These are phyloP conservation scores for Cotoneaster glaucophyllus DNA, from an alignment of 306 rosid genomes.

Conservation along the genomic window DNA sequence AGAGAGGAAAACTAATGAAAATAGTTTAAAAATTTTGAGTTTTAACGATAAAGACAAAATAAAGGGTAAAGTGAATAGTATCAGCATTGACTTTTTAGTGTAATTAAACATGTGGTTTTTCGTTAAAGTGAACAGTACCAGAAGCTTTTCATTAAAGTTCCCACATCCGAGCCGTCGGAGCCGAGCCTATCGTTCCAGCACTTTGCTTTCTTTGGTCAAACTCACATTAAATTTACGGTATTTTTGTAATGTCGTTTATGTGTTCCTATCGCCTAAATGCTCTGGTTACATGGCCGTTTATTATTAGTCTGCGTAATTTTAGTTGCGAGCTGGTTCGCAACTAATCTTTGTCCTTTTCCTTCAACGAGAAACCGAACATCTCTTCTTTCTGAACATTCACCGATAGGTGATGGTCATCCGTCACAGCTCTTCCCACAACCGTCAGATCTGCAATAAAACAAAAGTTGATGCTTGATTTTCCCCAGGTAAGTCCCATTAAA, in stretches of 20 bases:
- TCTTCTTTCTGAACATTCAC: not conserved
- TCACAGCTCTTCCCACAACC: not conserved
- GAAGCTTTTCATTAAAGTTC: no score
- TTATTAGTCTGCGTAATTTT: slow-evolving; percentile 4
- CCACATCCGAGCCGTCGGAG: not conserved
- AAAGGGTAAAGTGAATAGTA: no score
- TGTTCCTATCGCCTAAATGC: not conserved
- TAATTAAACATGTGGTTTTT: no score
- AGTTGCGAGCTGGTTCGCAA: slow-evolving; percentile 36
- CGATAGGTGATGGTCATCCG: not conserved
- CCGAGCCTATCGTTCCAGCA: not conserved
- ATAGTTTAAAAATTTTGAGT: no score
- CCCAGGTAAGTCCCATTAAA: not conserved
- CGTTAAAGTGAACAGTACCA: no score
- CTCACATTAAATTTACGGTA: no score
- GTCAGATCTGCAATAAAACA: not conserved
- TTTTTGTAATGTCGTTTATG: not conserved
- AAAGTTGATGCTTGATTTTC: not conserved
- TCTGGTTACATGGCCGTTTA: slow-evolving; percentile 11
- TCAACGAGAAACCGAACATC: not conserved
- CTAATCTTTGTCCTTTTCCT: slow-evolving; percentile 19
- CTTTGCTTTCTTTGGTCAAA: not conserved
- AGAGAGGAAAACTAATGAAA: no score
- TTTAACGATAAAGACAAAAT: no score
- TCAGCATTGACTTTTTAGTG: no score